These are phyloP conservation scores for Pseudogymnoascus sp. DNA, from an alignment of 2,329 filamentous ascomycete genomes.

Conservation along the genomic window DNA sequence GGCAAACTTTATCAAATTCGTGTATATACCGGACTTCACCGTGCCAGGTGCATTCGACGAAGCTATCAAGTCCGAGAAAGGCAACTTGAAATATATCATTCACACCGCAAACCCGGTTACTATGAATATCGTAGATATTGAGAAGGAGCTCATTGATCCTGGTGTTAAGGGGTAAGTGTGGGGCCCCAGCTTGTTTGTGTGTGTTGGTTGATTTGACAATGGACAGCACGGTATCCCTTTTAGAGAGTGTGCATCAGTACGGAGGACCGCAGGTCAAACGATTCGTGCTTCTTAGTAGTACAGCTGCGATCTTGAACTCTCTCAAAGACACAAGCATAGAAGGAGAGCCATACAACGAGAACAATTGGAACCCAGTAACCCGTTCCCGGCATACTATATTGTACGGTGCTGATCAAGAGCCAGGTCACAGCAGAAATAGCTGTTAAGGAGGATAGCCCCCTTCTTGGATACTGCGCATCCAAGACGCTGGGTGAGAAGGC, in stretches of 20 bases:
- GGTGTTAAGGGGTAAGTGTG: conserved; percentile 39
- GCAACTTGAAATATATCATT: conserved; percentile 43
- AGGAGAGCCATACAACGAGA: conserved; percentile 37
- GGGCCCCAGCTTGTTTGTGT: not conserved
- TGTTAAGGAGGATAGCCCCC: conserved; percentile 35
- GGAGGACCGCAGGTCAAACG: conserved; percentile 53
- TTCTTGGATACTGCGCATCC: conserved; percentile 41
- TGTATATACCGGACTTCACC: conserved; percentile 61
- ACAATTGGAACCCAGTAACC: conserved; percentile 48
- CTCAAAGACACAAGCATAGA: conserved; percentile 17
- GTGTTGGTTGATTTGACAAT: not conserved
- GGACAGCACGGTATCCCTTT: conserved; percentile 55
- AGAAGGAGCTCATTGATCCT: conserved; percentile 41
- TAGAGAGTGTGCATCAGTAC: conserved; percentile 58
- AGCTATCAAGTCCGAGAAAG: conserved; percentile 49
- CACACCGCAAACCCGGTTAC: conserved; percentile 58
- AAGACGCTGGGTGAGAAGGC: conserved; percentile 61
- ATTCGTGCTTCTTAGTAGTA: conserved; percentile 50
- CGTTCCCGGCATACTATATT: conserved; percentile 20
- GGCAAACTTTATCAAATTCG: conserved; percentile 22
- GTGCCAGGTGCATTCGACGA: conserved; percentile 61
- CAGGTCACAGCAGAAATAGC: conserved; percentile 16
- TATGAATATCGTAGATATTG: conserved; percentile 26
- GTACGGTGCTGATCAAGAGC: not conserved
- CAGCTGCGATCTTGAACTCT: conserved; percentile 26